phyloP scores from a whole-genome alignment of 768 basidiomycete genomes.

The Kwoniella mangroviensis region DNA sequence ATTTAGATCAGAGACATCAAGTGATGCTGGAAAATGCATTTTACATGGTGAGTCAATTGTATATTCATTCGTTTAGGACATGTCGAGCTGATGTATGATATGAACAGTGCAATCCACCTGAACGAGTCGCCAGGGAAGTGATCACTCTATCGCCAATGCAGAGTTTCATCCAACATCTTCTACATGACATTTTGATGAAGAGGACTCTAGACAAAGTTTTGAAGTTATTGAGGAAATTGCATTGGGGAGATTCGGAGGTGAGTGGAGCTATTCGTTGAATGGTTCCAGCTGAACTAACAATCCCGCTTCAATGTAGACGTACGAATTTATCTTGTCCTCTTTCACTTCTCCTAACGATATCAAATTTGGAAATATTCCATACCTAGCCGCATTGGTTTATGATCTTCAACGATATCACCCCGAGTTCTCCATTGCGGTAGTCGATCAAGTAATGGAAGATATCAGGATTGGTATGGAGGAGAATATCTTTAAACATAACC shows the following conservation, averaged over 20 bases:
- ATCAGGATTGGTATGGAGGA: constrained; percentile 87
- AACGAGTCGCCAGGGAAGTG: constrained; percentile 80
- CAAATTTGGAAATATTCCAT: constrained; percentile 83
- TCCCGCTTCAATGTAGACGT: constrained; percentile 59
- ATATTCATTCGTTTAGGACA: constrained; percentile 1
- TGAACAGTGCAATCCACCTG: constrained; percentile 90
- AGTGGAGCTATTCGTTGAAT: constrained; percentile 7
- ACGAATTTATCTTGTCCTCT: constrained; percentile 74
- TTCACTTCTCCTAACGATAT: constrained; percentile 99
- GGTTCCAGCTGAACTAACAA: neutral
- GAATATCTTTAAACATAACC: constrained; percentile 93
- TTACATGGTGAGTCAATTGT: constrained; percentile 71
- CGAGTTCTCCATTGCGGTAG: constrained; percentile 80
- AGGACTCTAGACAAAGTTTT: constrained; percentile 95
- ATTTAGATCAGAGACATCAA: constrained; percentile 87
- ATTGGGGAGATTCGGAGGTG: constrained; percentile 80
- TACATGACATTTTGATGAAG: constrained; percentile 89
- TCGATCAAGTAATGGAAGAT: constrained; percentile 95
- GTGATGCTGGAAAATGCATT: constrained; percentile 96
- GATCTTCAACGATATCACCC: constrained; percentile 93
- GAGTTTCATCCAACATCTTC: constrained; percentile 91
- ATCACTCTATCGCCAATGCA: constrained; percentile 86
- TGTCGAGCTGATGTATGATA: constrained; percentile 6
- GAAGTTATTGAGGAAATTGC: constrained; percentile 86
- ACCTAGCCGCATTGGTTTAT: constrained; percentile 92